Base-by-base conservation (phyloP, 768 basidiomycete species). In the Termitomyces sp. region DNA sequence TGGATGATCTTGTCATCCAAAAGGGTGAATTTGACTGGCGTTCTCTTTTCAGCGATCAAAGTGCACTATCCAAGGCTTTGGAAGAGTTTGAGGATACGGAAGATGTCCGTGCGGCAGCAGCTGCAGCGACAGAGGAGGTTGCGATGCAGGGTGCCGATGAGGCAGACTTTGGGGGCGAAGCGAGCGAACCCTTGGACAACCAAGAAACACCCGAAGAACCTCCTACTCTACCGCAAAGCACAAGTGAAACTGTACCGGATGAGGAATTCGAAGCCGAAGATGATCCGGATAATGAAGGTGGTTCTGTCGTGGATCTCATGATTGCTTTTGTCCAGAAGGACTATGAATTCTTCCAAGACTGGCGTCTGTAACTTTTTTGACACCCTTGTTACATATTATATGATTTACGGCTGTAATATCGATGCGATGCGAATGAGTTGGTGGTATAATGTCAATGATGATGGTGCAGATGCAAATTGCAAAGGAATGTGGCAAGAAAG, bases 21-120 rank as follows among this genome's bases (percentile, higher is more conserved):
- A 88, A 87, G 68, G 96, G 96, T 50, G 92, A 91, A 72, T 98
- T 98, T 69, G 94, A 97, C 73, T 96, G 95, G 95, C 85, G 93
- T 54, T 82, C 89, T 44, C 77, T 96, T 63, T 86, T 97, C 68
- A 81, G 79, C 42, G 90, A 90, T 59, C 84, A 84, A 52, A 72
- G 72, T 36, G 89, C 84, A 13, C 73, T 92, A 68, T 86, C 90
- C 9, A 84, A 78, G 55, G 94, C 91, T 0, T 75, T 98, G 5
- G 94, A 86, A 7, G 88, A 92, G 58, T 90, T 90, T 55, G 95
- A 96, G 66, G 96, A 98, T 69, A 84, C 78, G 13, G 95, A 95
- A 70, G 96, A 98, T 69, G 88, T 86, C 0, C 82, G 82, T 64
- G 95, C 95, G 6, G 94, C 94, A 7, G 80, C 80, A 16, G 75